Conservation (phyloP, 495 filamentous ascomycete genomes). For the Aspergillus olivimuriae region DNA sequence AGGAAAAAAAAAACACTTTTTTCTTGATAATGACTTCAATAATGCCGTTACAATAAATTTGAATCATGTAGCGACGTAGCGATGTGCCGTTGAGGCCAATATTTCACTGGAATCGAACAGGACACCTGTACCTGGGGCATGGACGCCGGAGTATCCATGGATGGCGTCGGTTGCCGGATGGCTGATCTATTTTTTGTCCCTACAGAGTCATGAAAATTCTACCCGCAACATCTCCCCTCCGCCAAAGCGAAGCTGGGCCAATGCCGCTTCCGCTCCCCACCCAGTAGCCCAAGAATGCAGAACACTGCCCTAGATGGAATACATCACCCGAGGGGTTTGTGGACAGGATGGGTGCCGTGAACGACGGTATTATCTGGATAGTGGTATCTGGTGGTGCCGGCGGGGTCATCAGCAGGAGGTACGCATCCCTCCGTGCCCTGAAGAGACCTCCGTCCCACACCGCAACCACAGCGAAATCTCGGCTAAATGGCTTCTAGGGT, state of each 20-base stretch:
- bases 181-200: no score
- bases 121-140: no score
- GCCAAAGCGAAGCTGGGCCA: neutral
- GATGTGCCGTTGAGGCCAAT: no score
- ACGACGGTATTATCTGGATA: constrained; percentile 54
- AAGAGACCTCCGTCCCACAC: no score
- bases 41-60: no score
- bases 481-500: constrained; percentile 25
- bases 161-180: no score
- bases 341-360: constrained; percentile 60
- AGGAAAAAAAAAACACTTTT: constrained; percentile 25
- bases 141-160: no score
- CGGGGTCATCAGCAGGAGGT: constrained; percentile 60
- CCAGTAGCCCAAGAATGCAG: constrained; percentile 26
- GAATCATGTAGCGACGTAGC: no score
- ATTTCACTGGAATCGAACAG: no score
- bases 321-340: constrained; percentile 51
- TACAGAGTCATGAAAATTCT: neutral
- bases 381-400: constrained; percentile 60
- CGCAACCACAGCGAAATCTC: no score
- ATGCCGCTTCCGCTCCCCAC: neutral
- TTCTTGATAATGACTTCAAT: no score
- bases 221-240: neutral
- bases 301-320: constrained; percentile 42
- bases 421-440: constrained; percentile 8